Conservation (phyloP, 208 protist genomes). For the Leishmania amazonensis region DNA sequence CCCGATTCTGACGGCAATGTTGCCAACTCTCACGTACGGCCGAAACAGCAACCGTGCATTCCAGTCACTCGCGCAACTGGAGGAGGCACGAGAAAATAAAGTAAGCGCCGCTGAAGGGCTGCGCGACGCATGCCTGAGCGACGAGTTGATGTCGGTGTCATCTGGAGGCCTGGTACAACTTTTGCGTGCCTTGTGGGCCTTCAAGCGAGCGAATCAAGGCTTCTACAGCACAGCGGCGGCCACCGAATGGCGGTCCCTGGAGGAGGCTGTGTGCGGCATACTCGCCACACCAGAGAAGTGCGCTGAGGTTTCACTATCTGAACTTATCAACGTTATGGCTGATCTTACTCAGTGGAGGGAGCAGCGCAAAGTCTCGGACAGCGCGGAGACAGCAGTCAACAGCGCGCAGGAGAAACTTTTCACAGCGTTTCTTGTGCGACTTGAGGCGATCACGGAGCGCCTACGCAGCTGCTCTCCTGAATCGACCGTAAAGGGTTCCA, state of each 20-base stretch:
- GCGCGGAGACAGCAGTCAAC: too few species aligned
- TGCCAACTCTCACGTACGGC: conserved; percentile 1
- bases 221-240: conserved; percentile 2
- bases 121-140: conserved; percentile 9
- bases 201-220: background rate
- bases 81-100: background rate
- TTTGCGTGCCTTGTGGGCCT: conserved; percentile 7
- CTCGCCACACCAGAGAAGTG: conserved; percentile 4
- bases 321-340: background rate
- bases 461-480: background rate
- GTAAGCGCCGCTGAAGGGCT: background rate
- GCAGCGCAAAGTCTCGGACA: background rate
- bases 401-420: background rate
- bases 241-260: conserved; percentile 4
- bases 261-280: background rate
- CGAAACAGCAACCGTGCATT: background rate
- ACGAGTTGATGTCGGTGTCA: conserved; percentile 9
- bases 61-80: background rate
- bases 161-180: conserved; percentile 3
- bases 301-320: background rate
- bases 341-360: background rate
- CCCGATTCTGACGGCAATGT: conserved; percentile 5
- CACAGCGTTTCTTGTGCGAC: background rate
- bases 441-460: background rate
- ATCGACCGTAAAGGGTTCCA: background rate